A percentile compares a stretch with the other conserved stretches of the same genome.
These are phyloP conservation scores for Geosiphon pyriformis DNA, from an alignment of 192 early-diverging fungal genomes.

Conservation along the genomic window DNA sequence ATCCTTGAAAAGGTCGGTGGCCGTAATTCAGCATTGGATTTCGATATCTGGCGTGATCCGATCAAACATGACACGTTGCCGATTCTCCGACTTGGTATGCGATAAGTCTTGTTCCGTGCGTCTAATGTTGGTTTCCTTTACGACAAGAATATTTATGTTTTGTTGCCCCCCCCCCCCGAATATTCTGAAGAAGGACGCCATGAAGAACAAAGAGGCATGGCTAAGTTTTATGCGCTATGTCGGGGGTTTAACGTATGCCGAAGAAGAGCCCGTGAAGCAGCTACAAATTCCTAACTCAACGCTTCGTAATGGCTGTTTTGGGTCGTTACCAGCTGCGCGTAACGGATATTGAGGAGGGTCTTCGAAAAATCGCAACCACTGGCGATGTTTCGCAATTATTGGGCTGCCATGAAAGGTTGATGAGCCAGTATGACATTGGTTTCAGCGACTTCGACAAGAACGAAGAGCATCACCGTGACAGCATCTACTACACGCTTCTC, in stretches of 20 bases:
- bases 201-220: constrained; percentile 27
- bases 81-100: constrained; percentile 28
- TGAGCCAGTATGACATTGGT: constrained; percentile 20
- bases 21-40: too few species aligned
- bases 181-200: constrained; percentile 26
- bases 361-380: constrained; percentile 19
- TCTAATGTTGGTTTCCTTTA: not conserved
- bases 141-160: constrained; percentile 8
- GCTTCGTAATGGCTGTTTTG: constrained; percentile 24
- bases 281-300: constrained; percentile 20
- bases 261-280: constrained; percentile 21
- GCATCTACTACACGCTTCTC: constrained; percentile 26
- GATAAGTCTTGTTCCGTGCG: constrained; percentile 5
- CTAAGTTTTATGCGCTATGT: constrained; percentile 33
- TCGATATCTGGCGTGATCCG: constrained; percentile 10
- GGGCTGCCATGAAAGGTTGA: constrained; percentile 6
- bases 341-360: constrained; percentile 19
- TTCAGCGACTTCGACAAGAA: constrained; percentile 26
- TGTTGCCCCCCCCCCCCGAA: constrained; percentile 5
- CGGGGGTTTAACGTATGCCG: constrained; percentile 29
- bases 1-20: constrained; percentile 20
- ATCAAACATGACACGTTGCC: constrained; percentile 16
- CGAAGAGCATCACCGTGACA: constrained; percentile 30
- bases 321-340: constrained; percentile 2
- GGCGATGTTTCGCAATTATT: constrained; percentile 14